Evolutionary conservation across 176 grass and related monocot species (phyloP), one percentile per base, ranked within the genome.

Genomic region (Canna indica): DNA sequence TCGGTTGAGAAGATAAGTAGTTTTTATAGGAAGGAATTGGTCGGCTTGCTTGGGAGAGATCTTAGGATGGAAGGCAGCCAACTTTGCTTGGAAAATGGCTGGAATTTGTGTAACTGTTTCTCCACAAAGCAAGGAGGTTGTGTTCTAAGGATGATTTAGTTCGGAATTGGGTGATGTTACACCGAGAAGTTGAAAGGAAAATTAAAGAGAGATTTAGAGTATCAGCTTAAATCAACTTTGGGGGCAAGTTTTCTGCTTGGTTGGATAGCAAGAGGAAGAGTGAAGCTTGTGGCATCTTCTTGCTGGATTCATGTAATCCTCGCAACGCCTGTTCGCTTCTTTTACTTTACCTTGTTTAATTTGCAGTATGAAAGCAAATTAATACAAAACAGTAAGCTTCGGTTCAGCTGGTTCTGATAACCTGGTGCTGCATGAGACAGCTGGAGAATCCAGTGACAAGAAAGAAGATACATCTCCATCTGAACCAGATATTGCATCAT

Each of bases 161-260:
- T 25, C 39, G 35, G 63, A 38, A 41, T n/a, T n/a, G 63, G 35
- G 39, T 36, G 63, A 66, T 20, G 63, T n/a, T 12, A 35, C 33
- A 11, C 22, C 42, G 18, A 31, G 34, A 47, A 30, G 7, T 9
- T n/a, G 8, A 25, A 33, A 20, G 45, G 27, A 30, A 70, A 50
- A 11, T 14, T 30, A 20, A 8, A 47, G 14, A 1, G 67, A 18
- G 12, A 22, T 20, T 14, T 13, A 18, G 20, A 35, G 24, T 15
- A 7, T 24, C 44, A 5, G 26, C 47, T 24, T 47, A 47, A 47
- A 47, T 14, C 5, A 67, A 67, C 64, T 67, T 67, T 14, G 36
- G 35, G 64, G 33, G 64, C 36, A 67, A 67, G 64, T 41, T 67
- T 67, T 67, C 30, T 39, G 64, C 63, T 39, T 39, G 33, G 27